Conservation (phyloP, 768 basidiomycete species). For the Auriscalpium vulgare region DNA sequence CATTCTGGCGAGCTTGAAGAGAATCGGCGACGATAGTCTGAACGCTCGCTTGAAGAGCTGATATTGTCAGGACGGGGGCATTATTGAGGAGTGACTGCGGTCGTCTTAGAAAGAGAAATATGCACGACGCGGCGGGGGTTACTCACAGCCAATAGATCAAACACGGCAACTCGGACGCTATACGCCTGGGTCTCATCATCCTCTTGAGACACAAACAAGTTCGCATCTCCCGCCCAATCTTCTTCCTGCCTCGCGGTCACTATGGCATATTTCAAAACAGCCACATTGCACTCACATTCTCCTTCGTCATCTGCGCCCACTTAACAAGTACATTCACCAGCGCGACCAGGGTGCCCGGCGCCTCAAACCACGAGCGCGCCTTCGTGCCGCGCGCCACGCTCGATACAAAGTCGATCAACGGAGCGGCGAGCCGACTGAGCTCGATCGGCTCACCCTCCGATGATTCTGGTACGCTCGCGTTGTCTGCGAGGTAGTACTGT, state of each 20-base stretch:
- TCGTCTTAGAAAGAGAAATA: too few relatives aligned
- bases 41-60: conserved; percentile 45
- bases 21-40: conserved; percentile 52
- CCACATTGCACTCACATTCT: conserved; percentile 54
- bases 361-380: conserved; percentile 55
- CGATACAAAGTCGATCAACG: conserved; percentile 75
- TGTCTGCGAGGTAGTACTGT: conserved; percentile 51
- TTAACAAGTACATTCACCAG: conserved; percentile 52
- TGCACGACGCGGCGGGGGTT: not conserved
- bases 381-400: conserved; percentile 57
- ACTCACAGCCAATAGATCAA: conserved; percentile 73
- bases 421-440: conserved; percentile 67
- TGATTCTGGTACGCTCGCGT: conserved; percentile 48
- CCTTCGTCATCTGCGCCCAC: conserved; percentile 81
- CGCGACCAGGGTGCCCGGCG: conserved; percentile 34
- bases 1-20: conserved; percentile 43
- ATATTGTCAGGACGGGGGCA: conserved; percentile 39
- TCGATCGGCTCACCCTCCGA: conserved; percentile 74
- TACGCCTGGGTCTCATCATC: conserved; percentile 84
- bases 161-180: conserved; percentile 74
- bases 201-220: conserved; percentile 90
- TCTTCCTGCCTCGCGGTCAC: conserved; percentile 54
- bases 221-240: conserved; percentile 82
- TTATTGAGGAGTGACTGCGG: conserved; percentile 52
- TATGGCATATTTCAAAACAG: not conserved